Conservation (phyloP, 1,284 basidiomycete genomes). For the Pisolithus thermaeus region DNA sequence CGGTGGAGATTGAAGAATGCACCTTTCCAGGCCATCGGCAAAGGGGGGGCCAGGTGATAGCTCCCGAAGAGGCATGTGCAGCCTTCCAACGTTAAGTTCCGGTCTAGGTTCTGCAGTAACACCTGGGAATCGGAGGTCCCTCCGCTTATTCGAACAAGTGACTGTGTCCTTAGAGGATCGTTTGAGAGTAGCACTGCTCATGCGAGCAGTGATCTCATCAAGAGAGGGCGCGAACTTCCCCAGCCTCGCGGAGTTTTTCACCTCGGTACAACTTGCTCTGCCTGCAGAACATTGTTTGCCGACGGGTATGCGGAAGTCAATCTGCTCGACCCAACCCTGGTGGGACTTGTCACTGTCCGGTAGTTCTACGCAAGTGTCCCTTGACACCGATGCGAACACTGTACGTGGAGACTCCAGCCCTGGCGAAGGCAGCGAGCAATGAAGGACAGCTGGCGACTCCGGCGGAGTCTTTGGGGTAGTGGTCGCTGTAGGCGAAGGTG, state of each 20-base stretch:
- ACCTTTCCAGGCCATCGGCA: slow-evolving; percentile 2
- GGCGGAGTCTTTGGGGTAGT: slow-evolving; percentile 58
- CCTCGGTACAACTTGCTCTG: slow-evolving; percentile 11
- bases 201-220: slow-evolving; percentile 65
- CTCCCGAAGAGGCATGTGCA: slow-evolving; percentile 38
- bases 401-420: slow-evolving; percentile 59
- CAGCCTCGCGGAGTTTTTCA: slow-evolving; percentile 8
- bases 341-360: slow-evolving; percentile 19
- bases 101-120: slow-evolving; percentile 25
- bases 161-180: slow-evolving; percentile 11
- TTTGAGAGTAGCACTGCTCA: slow-evolving; percentile 27
- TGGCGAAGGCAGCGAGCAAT: slow-evolving; percentile 62
- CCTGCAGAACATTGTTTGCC: slow-evolving; percentile 12
- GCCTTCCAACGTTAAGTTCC: slow-evolving; percentile 43
- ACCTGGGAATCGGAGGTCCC: slow-evolving; percentile 5
- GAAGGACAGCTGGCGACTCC: slow-evolving; percentile 64
- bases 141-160: neutral
- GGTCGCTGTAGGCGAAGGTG: slow-evolving; percentile 55
- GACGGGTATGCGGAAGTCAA: slow-evolving; percentile 49
- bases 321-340: slow-evolving; percentile 57
- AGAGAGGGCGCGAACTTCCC: slow-evolving; percentile 53
- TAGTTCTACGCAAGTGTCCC: slow-evolving; percentile 23
- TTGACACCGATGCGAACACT: slow-evolving; percentile 44
- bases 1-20: slow-evolving; percentile 5
- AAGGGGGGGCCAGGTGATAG: slow-evolving; percentile 5